Evolutionary conservation across 495 filamentous ascomycete genomes (phyloP), one percentile per base, ranked within the genome.

Genomic region (Lasiosphaeris hirsuta): DNA sequence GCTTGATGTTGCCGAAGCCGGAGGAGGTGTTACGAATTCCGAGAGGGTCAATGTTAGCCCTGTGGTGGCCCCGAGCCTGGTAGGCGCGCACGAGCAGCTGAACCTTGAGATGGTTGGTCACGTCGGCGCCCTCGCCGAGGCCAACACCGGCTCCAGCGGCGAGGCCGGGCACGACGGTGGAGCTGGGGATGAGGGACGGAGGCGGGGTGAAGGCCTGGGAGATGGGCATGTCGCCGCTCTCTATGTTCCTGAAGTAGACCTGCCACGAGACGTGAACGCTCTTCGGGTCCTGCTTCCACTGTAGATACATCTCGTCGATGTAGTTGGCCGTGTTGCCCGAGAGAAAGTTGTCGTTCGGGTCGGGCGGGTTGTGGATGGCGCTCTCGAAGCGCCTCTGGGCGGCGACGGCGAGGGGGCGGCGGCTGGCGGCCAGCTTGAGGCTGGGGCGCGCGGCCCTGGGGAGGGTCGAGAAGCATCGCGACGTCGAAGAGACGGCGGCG

Each of bases 191-290:
- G 54, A 98, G 81, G 49, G 87, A 97, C 6, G 94, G 94, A 33
- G 94, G 94, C 53, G 95, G 91, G 62, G 89, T 90, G 81, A 98
- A 98, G 62, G 94, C 94, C 72, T 95, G 88, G 48, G 92, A 93
- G 72, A 93, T 90, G 66, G 91, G 94, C 88, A 97, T 97, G 63
- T 93, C 90, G 72, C 95, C 94, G 57, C 84, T 86, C 77, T 98
- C 94, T 91, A 98, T 96, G 76, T 98, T 98, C 71, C 84, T 87
- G 83, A 98, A 98, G 84, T 98, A 98, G 62, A 93, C 88, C 78
- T 97, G 94, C 94, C 94, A 98, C 70, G 94, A 98, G 65, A 96
- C 81, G 75, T 98, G 94, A 43, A 98, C 94, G 73, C 89, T 95
- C 62, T 84, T 82, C 15, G 95, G 91, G 65, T 98, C 90, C 58